A percentile compares a stretch with the other conserved stretches of the same genome.
phyloP scores from a whole-genome alignment of 768 basidiomycete genomes.

The Clitopilus passeckerianus region DNA sequence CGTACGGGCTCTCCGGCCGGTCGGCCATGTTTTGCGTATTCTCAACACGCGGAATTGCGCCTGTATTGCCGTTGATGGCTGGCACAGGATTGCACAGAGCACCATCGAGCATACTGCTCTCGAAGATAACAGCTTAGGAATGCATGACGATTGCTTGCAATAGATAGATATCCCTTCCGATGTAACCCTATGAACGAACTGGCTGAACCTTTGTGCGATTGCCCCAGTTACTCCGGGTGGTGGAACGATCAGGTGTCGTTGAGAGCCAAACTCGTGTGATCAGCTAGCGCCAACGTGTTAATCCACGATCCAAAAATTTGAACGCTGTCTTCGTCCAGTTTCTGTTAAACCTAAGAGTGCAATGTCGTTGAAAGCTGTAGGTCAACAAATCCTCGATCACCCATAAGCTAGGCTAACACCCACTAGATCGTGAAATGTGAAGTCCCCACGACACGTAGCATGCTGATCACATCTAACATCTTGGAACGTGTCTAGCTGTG shows the following conservation, averaged over 20 bases:
- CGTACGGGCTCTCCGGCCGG: too few species aligned
- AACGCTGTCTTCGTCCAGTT: not conserved
- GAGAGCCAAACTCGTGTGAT: not conserved
- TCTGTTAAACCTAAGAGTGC: not conserved
- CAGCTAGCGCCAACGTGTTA: not conserved
- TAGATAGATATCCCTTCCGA: not conserved
- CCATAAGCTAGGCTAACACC: not conserved
- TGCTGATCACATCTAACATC: constrained; percentile 15
- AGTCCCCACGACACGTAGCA: constrained; percentile 3
- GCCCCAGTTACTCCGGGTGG: not conserved
- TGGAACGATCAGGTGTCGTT: not conserved
- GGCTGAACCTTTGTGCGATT: not conserved
- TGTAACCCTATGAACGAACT: not conserved
- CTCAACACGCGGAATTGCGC: too few species aligned
- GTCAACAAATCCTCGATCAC: constrained; percentile 15
- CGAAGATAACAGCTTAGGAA: too few species aligned
- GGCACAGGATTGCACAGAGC: too few species aligned
- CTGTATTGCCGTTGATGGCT: too few species aligned
- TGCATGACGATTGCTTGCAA: not conserved
- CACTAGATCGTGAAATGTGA: constrained; percentile 58
- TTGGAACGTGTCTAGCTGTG: constrained; percentile 51
- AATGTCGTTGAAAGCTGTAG: constrained; percentile 78
- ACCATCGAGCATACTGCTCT: too few species aligned
- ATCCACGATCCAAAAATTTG: not conserved
- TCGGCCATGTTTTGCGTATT: too few species aligned